Evolutionary conservation across 2,329 filamentous ascomycete species (phyloP), one percentile per base, ranked within the genome.

Genomic region (Bertia moriformis): DNA sequence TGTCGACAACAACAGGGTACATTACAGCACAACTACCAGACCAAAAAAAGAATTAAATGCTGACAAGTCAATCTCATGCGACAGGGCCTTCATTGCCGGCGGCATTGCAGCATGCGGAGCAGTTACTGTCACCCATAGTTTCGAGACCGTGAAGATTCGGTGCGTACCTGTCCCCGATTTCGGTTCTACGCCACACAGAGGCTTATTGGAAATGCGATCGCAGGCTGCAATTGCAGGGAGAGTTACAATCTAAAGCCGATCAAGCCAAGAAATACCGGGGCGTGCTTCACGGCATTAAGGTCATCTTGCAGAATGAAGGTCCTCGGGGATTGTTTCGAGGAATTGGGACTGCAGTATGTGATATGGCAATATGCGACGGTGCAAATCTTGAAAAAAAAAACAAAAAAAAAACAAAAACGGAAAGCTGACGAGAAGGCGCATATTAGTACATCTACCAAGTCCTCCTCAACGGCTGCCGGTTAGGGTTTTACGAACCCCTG

Each of bases 81-180:
- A n/a, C 50, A 77, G 88, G 48, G 85, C 87, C 44, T 98, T 98
- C 67, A 77, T 96, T 52, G 89, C 91, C 41, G 91, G 91, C 57
- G 91, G 91, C 56, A 83, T 98, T 55, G 91, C 91, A 55, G 91
- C 91, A 47, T 96, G 89, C 63, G 91, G 91, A 55, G 91, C 91
- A 47, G 91, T 98, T 42, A 96, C 89, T 30, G 88, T 93, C 47
- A 96, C 91, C 38, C 91, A 98, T 62, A 88, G 88, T 41, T 96
- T 96, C 65, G 91, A 98, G 64, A 96, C 89, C 12, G 87, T 98
- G 58, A 98, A 98, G 73, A 96, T 96, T 56, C 83, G 88, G 82
- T 88, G 67, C 55, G 69, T 55, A n/a, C n/a, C n/a, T n/a, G n/a
- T n/a, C n/a, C n/a, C n/a, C 43, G n/a, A n/a, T n/a, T n/a, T n/a